Base-by-base conservation (phyloP, 495 filamentous ascomycete genomes). In the Peziza echinospora region DNA sequence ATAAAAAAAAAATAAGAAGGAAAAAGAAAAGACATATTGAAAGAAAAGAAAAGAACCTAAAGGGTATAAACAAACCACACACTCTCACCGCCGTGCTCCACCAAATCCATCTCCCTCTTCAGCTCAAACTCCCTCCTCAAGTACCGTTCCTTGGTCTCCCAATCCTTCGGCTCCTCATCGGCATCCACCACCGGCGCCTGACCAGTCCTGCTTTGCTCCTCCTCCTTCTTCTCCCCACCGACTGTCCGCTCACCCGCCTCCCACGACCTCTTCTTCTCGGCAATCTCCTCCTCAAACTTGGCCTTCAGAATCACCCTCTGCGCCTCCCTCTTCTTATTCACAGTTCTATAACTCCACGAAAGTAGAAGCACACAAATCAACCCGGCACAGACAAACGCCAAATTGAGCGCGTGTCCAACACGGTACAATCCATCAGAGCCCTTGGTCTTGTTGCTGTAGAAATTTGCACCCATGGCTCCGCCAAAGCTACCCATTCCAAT, bases 401-500 rank as follows among this genome's bases (percentile, higher is more conserved):
- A 61, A 49, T 82, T 80, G 22, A 84, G 58, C 4, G 65, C 66
- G 57, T 85, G 80, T 0, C 82, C 82, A 3, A 84, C 67, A 2
- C 69, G 61, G 49, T 78, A 86, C 19, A 37, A 2, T 11, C 6
- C 19, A 11, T 37, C 13, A 17, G 69, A 63, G 0, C 79, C 79
- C 5, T 64, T 62, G 51, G 85, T 79, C 21, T 65, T 63, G 5
- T 64, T 50, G 13, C 80, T 72, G 53, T 85, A 86, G 59, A 86
- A 84, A 53, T 85, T 84, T 1, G 73, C 75, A 0, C 79, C 71
- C 72, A 84, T 82, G 1, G 78, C 63, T 24, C 81, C 81, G 17
- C 72, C 77, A 3, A 85, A 61, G 49, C 82, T 83, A 0, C 82
- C 82, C 23, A 77, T 52, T 0, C 80, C 78, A 48, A 87, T 84